Evolutionary conservation across 2,329 filamentous ascomycete genomes (phyloP), one percentile per base, ranked within the genome.

Genomic region (Fusarium dlaminii): DNA sequence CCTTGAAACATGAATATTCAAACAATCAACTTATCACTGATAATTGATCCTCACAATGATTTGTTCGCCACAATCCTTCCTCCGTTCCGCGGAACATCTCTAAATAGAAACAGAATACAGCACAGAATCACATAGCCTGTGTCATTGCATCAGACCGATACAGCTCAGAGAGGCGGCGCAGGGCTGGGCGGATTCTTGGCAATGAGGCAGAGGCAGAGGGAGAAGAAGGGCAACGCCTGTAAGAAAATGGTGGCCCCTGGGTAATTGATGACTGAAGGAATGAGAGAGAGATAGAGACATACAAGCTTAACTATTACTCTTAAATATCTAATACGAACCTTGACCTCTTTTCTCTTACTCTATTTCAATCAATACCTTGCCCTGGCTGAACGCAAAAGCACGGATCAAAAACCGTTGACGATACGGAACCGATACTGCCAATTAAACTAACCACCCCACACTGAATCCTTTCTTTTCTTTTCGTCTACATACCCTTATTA

Each of bases 101-200:
- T 32, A 43, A 68, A 52, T 36, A 36, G 43, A 29, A 39, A 58
- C 40, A 27, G 30, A 22, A 46, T 14, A 43, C 29, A 61, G 10
- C 17, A 43, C 34, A 61, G 8, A 14, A 11, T 24, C 30, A 60
- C 37, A 49, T 48, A 51, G 24, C 49, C 57, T 46, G 39, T 40
- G 32, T 32, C 32, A 64, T 69, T 63, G 45, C 39, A 69, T 69
- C 57, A 64, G 57, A 69, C 49, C 39, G 30, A 49, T 46, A 69
- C 65, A 57, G 39, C 65, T 64, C 66, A 70, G 67, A 65, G 42
- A 63, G 63, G 58, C 58, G 59, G 66, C 67, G 67, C 66, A 70
- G 66, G 71, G 71, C 71, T 74, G 71, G 71, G 71, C 68, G 30
- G 14, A 62, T 55, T 37, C 72, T 74, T 75, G 72, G 72, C 72